These are phyloP conservation scores for Aegilops sharonensis DNA, from an alignment of 176 grass and related monocot genomes.

Conservation along the genomic window DNA sequence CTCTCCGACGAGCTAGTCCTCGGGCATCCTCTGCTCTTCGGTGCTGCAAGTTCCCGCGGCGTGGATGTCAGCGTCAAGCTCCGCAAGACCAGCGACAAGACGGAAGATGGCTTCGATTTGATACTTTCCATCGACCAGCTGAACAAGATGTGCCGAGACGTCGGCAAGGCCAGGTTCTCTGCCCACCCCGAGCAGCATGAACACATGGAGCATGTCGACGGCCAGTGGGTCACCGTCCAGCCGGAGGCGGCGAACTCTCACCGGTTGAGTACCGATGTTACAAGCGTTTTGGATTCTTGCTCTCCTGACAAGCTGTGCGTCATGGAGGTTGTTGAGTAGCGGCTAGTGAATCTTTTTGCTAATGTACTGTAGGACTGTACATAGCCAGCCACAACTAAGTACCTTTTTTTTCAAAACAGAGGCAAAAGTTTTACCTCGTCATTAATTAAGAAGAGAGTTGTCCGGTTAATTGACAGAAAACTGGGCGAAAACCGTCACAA, in stretches of 20 bases:
- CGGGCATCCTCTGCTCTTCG: slow-evolving; percentile 68
- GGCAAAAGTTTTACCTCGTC: no score
- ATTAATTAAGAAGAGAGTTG: no score
- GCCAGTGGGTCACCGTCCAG: slow-evolving; percentile 42
- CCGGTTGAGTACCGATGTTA: slow-evolving; percentile 46
- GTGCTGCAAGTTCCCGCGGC: slow-evolving; percentile 37
- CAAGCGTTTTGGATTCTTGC: slow-evolving; percentile 44
- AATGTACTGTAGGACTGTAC: slow-evolving; percentile 18
- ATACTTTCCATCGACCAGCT: slow-evolving; percentile 72
- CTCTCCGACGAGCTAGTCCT: slow-evolving; percentile 36
- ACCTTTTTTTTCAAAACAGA: no score
- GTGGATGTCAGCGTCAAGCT: slow-evolving; percentile 61
- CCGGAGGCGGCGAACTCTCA: slow-evolving; percentile 48
- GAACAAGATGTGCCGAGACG: slow-evolving; percentile 65
- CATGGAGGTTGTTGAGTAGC: slow-evolving; percentile 55
- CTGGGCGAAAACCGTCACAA: no score
- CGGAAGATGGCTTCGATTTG: slow-evolving; percentile 42
- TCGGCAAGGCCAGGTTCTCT: slow-evolving; percentile 51
- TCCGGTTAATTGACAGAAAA: no score
- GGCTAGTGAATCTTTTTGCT: slow-evolving; percentile 29
- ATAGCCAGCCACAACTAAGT: slow-evolving; percentile 12
- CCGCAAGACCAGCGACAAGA: slow-evolving; percentile 18
- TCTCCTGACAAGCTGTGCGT: slow-evolving; percentile 49
- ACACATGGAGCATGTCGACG: slow-evolving; percentile 44
- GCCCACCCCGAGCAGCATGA: slow-evolving; percentile 41